Conservation (phyloP, 148 eudicot genomes). For the Cornus controversa region DNA sequence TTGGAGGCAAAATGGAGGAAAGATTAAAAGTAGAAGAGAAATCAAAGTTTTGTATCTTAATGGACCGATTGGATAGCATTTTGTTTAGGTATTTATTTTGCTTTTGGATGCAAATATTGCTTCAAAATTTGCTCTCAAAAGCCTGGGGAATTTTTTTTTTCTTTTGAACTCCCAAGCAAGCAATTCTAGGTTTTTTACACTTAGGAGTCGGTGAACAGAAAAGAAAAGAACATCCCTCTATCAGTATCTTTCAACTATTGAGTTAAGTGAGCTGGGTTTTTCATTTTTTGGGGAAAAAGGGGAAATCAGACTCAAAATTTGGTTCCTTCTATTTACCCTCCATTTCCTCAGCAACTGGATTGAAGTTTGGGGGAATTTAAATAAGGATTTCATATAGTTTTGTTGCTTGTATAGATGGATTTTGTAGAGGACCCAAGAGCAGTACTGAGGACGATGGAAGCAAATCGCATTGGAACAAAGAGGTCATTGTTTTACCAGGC, state of each 20-base stretch:
- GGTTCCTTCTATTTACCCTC: not conserved
- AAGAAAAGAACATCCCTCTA: not conserved
- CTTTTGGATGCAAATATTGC: not conserved
- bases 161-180: not conserved
- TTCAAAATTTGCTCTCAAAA: not conserved
- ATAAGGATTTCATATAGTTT: not conserved
- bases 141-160: not conserved
- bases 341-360: not conserved
- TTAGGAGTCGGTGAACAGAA: not conserved
- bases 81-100: not conserved
- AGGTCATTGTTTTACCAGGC: conserved; percentile 79
- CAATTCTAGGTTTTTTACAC: not conserved
- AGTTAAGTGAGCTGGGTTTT: not conserved
- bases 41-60: not conserved
- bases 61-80: not conserved
- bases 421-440: conserved; percentile 89
- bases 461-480: conserved; percentile 59
- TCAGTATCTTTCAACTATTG: not conserved
- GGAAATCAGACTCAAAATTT: not conserved
- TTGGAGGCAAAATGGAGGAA: conserved; percentile 6
- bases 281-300: not conserved
- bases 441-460: conserved; percentile 66
- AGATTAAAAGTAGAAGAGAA: not conserved
- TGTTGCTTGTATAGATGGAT: conserved; percentile 65
- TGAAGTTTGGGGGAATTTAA: conserved; percentile 8